These are phyloP conservation scores for Coemansia sp. DNA, from an alignment of 192 early-diverging fungal genomes.

Conservation along the genomic window DNA sequence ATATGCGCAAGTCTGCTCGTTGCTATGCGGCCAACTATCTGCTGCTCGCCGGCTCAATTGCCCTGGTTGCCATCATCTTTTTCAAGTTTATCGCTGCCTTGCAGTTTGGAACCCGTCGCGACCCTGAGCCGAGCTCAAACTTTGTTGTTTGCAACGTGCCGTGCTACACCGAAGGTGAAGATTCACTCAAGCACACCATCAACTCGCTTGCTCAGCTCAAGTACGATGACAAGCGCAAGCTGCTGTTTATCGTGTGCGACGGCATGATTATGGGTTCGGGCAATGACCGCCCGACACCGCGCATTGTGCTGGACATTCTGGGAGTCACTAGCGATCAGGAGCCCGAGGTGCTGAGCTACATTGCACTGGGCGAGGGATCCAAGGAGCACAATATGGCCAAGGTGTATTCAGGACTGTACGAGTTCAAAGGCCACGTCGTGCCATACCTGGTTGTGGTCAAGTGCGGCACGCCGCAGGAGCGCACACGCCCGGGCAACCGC, in stretches of 20 bases:
- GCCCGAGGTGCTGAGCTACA: constrained; percentile 82
- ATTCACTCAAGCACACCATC: constrained; percentile 86
- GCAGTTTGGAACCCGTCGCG: constrained; percentile 72
- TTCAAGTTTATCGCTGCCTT: constrained; percentile 97
- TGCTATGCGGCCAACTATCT: constrained; percentile 86
- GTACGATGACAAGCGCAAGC: constrained; percentile 62
- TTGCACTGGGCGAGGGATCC: constrained; percentile 85
- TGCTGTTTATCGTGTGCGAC: too few relatives aligned
- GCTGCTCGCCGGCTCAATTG: constrained; percentile 72
- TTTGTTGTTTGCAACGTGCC: constrained; percentile 95
- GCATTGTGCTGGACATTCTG: constrained; percentile 79
- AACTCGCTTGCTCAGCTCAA: constrained; percentile 87
- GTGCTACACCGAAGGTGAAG: constrained; percentile 98
- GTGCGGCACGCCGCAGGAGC: constrained; percentile 84
- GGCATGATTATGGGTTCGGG: too few relatives aligned
- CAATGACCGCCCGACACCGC: too few relatives aligned
- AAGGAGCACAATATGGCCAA: constrained; percentile 97
- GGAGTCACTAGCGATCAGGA: constrained; percentile 83
- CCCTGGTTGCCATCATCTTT: constrained; percentile 80
- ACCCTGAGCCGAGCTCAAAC: constrained; percentile 81
- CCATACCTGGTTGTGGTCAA: constrained; percentile 97
- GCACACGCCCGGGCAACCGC: constrained; percentile 84
- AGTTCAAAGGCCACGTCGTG: constrained; percentile 87
- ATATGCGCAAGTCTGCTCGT: constrained; percentile 73
- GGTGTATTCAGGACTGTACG: constrained; percentile 96